Conservation (phyloP, 1,139 yeast genomes). For the Yamadazyma membranifaciens region DNA sequence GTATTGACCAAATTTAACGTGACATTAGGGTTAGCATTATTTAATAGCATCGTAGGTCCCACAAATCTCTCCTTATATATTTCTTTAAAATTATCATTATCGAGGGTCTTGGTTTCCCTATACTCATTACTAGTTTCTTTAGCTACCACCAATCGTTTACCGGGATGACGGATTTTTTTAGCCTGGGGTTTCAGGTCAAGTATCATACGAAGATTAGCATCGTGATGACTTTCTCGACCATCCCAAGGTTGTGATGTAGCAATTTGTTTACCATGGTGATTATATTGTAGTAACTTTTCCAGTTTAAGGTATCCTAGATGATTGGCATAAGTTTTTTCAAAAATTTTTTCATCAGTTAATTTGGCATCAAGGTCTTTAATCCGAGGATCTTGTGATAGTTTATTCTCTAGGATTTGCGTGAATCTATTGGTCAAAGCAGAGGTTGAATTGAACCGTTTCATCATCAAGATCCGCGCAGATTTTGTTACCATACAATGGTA, state of each 20-base stretch:
- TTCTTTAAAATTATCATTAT: conserved; percentile 58
- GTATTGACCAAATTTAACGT: conserved; percentile 52
- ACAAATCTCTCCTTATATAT: conserved; percentile 61
- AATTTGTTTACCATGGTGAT: conserved; percentile 52
- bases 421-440: conserved; percentile 24
- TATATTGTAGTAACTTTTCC: conserved; percentile 24
- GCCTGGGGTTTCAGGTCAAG: conserved; percentile 57
- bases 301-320: conserved; percentile 27
- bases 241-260: conserved; percentile 58
- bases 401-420: conserved; percentile 28
- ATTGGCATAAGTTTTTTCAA: conserved; percentile 17
- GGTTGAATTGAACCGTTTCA: background rate
- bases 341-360: conserved; percentile 14
- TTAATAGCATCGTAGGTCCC: conserved; percentile 55
- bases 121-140: conserved; percentile 69
- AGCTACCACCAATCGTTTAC: conserved; percentile 40
- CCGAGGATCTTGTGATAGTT: conserved; percentile 22
- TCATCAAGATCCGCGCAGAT: background rate
- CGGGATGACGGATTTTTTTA: conserved; percentile 20
- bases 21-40: conserved; percentile 33
- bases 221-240: conserved; percentile 56
- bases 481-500: too few species aligned
- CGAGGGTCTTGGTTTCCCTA: conserved; percentile 38
- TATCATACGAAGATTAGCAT: conserved; percentile 61
- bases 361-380: conserved; percentile 9